These are phyloP conservation scores for Podaxis pistillaris DNA, from an alignment of 768 basidiomycete genomes.

Conservation along the genomic window DNA sequence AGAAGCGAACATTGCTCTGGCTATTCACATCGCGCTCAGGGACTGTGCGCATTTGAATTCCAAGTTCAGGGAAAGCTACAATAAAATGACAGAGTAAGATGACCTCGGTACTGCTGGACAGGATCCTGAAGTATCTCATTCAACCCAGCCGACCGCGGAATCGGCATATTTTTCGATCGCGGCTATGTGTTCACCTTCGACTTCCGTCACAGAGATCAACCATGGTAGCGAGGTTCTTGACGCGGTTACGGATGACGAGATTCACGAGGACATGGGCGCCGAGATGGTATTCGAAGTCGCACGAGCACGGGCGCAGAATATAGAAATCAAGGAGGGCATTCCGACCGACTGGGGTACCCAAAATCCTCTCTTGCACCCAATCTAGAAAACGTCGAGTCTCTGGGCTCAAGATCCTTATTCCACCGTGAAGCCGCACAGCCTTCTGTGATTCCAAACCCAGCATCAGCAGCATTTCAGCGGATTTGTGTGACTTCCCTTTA, in stretches of 20 bases:
- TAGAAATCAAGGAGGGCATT: constrained; percentile 48
- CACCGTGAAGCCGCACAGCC: neutral
- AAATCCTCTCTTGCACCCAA: neutral
- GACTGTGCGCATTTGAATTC: neutral
- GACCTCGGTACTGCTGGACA: constrained; percentile 18
- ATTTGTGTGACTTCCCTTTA: constrained; percentile 46
- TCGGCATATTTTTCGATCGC: constrained; percentile 16
- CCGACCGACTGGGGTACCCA: constrained; percentile 31
- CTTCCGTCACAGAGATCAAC: constrained; percentile 15
- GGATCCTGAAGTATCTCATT: constrained; percentile 30
- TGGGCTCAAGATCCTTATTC: neutral
- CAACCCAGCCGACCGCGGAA: constrained; percentile 27
- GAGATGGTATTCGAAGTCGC: constrained; percentile 39
- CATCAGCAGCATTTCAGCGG: constrained; percentile 37
- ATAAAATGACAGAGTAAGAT: neutral
- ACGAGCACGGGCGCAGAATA: constrained; percentile 46
- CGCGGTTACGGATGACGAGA: constrained; percentile 19
- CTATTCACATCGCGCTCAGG: constrained; percentile 22
- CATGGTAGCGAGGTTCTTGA: constrained; percentile 15
- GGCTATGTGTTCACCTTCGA: constrained; percentile 19
- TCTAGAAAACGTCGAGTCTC: neutral
- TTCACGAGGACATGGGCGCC: constrained; percentile 17
- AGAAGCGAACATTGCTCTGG: constrained; percentile 27
- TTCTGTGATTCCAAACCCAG: constrained; percentile 26
- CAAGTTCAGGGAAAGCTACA: neutral